Base-by-base conservation (phyloP, 192 early-diverging fungal species). In the Kappamyces sp. region DNA sequence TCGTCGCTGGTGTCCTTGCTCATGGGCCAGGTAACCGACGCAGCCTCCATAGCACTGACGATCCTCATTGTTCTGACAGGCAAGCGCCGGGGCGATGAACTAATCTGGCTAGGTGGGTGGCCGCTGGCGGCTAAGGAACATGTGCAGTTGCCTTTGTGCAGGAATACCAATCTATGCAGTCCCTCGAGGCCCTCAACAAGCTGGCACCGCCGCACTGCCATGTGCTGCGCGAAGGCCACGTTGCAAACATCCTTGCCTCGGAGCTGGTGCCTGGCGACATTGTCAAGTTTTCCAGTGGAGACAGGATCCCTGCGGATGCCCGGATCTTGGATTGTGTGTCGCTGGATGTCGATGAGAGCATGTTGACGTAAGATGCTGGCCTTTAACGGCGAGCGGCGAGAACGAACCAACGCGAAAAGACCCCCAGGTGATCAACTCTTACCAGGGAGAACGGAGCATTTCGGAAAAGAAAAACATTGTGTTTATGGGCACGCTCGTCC, bases 401-500 rank as follows among this genome's bases (percentile, higher is more conserved):
- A 87, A 78, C 45, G 87, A 92, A 74, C 85, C 93, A 8, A 70
- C 82, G 50, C 66, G 73, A n/a, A 93, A 93, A 66, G 65, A 76
- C 14, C 58, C 63, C 9, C 81, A 87, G 22, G 54, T 53, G 5
- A 60, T 72, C 3, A 57, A 68, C 11, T 37, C 37, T 37, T 14
- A 7, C 36, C 47, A 51, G 33, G 69, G 67, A 0, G 80, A 87
- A 49, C 49, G 87, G 11, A 69, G 74, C 4, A 67, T 93, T 32
- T 80, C 85, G 3, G 87, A 91, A 39, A 67, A 86, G 54, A 80
- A 74, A 38, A 98, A 98, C 68, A 90, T 98, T 65, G 91, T 79
- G 1, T 94, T 92, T 52, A 98, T 94, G 91, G 94, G 94, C 22
- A 94, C 94, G 11, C 66, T 96, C 36, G 88, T 96, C 30, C 78